Evolutionary conservation across 148 eudicot genomes (phyloP).

Genomic region (Rhododendron williamsianum): DNA sequence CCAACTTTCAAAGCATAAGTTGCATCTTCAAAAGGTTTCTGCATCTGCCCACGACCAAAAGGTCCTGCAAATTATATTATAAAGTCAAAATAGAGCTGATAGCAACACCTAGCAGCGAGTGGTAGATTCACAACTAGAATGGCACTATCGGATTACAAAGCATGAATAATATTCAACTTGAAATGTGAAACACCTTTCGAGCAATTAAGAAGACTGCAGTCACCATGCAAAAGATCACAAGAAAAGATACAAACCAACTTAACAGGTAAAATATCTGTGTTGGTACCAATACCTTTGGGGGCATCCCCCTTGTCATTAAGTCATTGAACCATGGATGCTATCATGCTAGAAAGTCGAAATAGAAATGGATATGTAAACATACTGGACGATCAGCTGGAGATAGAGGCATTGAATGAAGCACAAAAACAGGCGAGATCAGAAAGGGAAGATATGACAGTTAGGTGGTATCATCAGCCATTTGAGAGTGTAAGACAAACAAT

Average conservation of each 20-base stretch:
- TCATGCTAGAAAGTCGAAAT: not conserved
- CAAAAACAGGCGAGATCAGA: not conserved
- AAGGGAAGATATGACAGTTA: not conserved
- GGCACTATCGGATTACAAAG: not conserved
- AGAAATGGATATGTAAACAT: not conserved
- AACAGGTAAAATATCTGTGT: not conserved
- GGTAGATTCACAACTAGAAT: not conserved
- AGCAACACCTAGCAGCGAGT: not conserved
- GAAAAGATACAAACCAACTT: not conserved
- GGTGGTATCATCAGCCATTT: not conserved
- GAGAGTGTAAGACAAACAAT: not conserved
- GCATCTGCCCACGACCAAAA: slow-evolving; percentile 82
- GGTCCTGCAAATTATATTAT: slow-evolving; percentile 40
- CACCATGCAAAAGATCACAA: not conserved
- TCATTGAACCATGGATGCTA: not conserved
- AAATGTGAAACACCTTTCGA: not conserved
- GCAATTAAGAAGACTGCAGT: not conserved
- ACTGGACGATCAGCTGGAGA: not conserved
- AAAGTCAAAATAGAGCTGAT: not conserved
- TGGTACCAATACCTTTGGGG: not conserved
- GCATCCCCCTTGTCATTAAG: not conserved
- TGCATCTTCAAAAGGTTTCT: slow-evolving; percentile 89
- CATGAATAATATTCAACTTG: not conserved
- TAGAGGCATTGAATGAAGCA: not conserved
- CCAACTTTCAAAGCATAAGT: slow-evolving; percentile 65